These are phyloP conservation scores for Nakaseomyces sp. DNA, from an alignment of 1,139 yeast species.

Conservation along the genomic window DNA sequence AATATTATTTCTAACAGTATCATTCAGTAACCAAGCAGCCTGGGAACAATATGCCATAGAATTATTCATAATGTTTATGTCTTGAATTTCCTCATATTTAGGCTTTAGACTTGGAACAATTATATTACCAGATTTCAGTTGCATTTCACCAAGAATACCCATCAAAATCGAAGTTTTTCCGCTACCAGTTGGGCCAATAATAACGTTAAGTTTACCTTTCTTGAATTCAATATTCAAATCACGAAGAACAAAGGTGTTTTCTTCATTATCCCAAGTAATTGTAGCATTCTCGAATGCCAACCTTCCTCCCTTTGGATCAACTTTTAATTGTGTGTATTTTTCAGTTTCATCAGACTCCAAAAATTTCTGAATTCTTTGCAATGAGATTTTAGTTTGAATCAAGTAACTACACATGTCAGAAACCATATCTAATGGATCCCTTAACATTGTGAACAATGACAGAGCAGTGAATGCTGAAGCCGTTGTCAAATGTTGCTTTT, in stretches of 20 bases:
- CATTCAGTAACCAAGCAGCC: constrained; percentile 84
- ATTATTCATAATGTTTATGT: constrained; percentile 71
- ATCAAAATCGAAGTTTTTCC: constrained; percentile 79
- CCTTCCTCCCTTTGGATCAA: constrained; percentile 18
- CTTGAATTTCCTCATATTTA: constrained; percentile 55
- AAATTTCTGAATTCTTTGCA: constrained; percentile 42
- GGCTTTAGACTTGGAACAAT: constrained; percentile 66
- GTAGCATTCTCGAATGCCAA: constrained; percentile 7
- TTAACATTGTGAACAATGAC: constrained; percentile 7
- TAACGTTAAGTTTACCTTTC: constrained; percentile 63
- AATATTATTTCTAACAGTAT: constrained; percentile 68
- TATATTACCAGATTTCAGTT: constrained; percentile 53
- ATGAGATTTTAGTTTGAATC: constrained; percentile 7
- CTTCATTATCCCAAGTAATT: constrained; percentile 33
- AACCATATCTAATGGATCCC: constrained; percentile 7
- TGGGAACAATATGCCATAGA: constrained; percentile 88
- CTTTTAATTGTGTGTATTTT: constrained; percentile 6
- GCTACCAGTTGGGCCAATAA: constrained; percentile 85
- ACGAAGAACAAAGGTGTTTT: constrained; percentile 50
- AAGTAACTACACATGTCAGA: constrained; percentile 35
- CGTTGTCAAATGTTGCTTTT: constrained; percentile 6
- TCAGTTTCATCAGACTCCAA: constrained; percentile 41
- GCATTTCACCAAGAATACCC: constrained; percentile 88
- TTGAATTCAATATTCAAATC: constrained; percentile 56
- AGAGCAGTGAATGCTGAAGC: constrained; percentile 8